Conservation (phyloP, 768 basidiomycete species). For the Tulasnella sp. region DNA sequence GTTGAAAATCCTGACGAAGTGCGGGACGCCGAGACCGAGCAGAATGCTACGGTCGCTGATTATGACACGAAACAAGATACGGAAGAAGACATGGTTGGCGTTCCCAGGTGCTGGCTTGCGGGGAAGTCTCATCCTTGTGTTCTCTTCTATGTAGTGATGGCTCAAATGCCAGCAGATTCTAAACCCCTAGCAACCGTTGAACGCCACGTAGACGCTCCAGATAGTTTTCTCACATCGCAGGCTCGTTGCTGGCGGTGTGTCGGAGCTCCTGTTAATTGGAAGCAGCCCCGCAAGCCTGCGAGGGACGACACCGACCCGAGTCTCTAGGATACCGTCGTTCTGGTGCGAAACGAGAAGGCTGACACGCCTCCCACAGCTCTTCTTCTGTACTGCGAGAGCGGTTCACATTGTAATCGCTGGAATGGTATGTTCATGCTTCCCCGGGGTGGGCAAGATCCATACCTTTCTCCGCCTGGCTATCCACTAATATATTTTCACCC, state of each 20-base stretch:
- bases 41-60: slow-evolving; percentile 59
- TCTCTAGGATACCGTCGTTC: slow-evolving; percentile 20
- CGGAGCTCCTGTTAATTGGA: slow-evolving; percentile 71
- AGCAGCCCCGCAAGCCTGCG: slow-evolving; percentile 79
- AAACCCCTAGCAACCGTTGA: slow-evolving; percentile 49
- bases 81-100: slow-evolving; percentile 53
- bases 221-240: slow-evolving; percentile 87
- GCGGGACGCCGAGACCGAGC: slow-evolving; percentile 75
- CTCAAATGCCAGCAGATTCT: slow-evolving; percentile 67
- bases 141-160: slow-evolving; percentile 50
- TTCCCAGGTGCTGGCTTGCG: background rate
- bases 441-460: slow-evolving; percentile 48
- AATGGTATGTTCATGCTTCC: slow-evolving; percentile 89
- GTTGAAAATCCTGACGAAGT: slow-evolving; percentile 44
- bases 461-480: no score
- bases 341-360: background rate
- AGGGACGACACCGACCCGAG: slow-evolving; percentile 91
- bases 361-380: slow-evolving; percentile 39
- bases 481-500: background rate
- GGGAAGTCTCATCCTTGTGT: background rate
- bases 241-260: slow-evolving; percentile 84
- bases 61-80: slow-evolving; percentile 55
- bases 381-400: slow-evolving; percentile 81
- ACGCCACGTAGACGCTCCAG: slow-evolving; percentile 73
- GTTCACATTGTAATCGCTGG: slow-evolving; percentile 73